Evolutionary conservation across 345 rosid species (phyloP), one percentile per base, ranked within the genome.

Genomic region (Salix dunnii): DNA sequence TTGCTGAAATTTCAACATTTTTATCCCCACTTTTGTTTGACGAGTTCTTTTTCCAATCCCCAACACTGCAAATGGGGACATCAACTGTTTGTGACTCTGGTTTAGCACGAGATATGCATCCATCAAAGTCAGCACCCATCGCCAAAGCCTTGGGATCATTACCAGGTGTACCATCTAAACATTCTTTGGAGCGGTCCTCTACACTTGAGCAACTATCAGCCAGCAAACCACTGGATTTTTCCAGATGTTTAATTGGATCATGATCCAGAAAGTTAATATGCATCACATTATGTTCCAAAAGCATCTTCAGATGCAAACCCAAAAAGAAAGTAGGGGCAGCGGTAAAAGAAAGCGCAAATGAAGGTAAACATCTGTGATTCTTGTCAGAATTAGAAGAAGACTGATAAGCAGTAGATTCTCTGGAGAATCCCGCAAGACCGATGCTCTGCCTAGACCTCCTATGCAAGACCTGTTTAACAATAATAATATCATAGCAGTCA

Each of bases 231-330:
- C 74, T 66, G 27, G 80, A 78, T 66, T 67, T 83, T 78, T 81
- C 86, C 23, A 82, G 74, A 74, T 64, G 71, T 73, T 82, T 88
- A 61, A 67, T 40, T 11, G 84, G 81, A 76, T 82, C 81, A 72
- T 79, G 89, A 67, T 88, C 87, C 67, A 12, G 66, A 62, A 84
- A 77, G 82, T 68, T 78, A 55, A 81, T 71, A 48, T 33, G 70
- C 68, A 77, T 75, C 62, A 72, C 65, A 27, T 82, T 81, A 76
- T 79, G 85, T 49, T 90, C 89, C 88, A 87, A 87, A 64, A 90
- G 90, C 85, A 91, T 83, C 86, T 87, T 84, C 74, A 91, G 86
- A 85, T 88, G 94, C 89, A 88, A 85, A 74, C 87, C 74, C 23
- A 89, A 74, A 78, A 89, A 89, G 69, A 84, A 86, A 66, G 90